These are phyloP conservation scores for Boletus mariae DNA, from an alignment of 1,284 basidiomycete genomes.

Conservation along the genomic window DNA sequence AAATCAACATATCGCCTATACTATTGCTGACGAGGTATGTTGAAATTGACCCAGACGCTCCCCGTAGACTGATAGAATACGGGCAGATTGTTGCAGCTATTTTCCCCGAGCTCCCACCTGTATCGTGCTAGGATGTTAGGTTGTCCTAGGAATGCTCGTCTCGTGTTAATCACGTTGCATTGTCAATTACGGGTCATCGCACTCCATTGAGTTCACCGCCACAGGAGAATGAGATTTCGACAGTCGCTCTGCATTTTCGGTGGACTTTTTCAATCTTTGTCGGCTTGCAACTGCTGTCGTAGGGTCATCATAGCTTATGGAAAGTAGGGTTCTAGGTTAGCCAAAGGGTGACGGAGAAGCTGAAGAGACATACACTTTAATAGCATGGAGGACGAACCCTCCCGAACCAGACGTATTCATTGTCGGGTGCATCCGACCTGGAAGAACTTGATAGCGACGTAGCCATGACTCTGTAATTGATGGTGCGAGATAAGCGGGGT, in stretches of 20 bases:
- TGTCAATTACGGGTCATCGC: slow-evolving; percentile 1
- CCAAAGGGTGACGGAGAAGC: not conserved
- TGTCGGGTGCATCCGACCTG: slow-evolving; percentile 92
- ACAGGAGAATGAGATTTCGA: slow-evolving; percentile 12
- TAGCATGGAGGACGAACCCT: slow-evolving; percentile 83
- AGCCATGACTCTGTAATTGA: slow-evolving; percentile 87
- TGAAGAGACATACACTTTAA: slow-evolving; percentile 67
- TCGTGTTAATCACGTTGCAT: not conserved
- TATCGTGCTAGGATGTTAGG: slow-evolving; percentile 9
- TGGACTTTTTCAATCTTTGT: slow-evolving; percentile 26
- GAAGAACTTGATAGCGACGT: slow-evolving; percentile 90
- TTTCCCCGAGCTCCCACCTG: slow-evolving; percentile 44
- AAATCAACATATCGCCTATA: slow-evolving; percentile 90
- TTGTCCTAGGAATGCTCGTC: not conserved
- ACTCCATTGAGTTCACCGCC: slow-evolving; percentile 15
- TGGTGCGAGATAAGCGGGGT: slow-evolving; percentile 73
- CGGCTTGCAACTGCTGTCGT: slow-evolving; percentile 48
- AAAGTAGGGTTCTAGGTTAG: slow-evolving; percentile 11
- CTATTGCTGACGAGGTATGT: slow-evolving; percentile 80
- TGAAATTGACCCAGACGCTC: slow-evolving; percentile 1
- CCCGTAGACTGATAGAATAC: slow-evolving; percentile 8
- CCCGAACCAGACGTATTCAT: slow-evolving; percentile 91
- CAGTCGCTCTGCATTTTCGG: not conserved
- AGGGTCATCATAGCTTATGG: slow-evolving; percentile 65
- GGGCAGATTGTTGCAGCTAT: slow-evolving; percentile 55